Evolutionary conservation across 2,329 filamentous ascomycete species (phyloP).

Genomic region (Biscogniauxia mediterranea): DNA sequence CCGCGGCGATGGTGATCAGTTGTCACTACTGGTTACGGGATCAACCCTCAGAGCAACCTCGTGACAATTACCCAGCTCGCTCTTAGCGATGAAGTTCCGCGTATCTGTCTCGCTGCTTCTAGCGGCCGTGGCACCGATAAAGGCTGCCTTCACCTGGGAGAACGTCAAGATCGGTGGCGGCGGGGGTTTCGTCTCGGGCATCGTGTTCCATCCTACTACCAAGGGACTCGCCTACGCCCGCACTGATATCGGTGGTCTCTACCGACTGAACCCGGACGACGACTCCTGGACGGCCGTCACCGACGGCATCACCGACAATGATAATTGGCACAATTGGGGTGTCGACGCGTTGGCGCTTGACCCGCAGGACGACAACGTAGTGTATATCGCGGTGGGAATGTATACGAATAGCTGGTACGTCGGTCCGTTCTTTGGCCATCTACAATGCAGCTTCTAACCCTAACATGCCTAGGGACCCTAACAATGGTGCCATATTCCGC

Average conservation of each 20-base stretch:
- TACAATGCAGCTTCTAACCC: conserved; percentile 2
- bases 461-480: conserved; percentile 44
- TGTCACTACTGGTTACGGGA: no score
- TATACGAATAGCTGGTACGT: conserved; percentile 57
- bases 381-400: conserved; percentile 55
- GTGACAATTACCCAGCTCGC: conserved; percentile 2
- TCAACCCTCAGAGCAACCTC: conserved; percentile 10
- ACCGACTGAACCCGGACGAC: conserved; percentile 51
- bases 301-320: conserved; percentile 43
- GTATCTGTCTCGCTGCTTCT: conserved; percentile 17
- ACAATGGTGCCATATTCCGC: conserved; percentile 52
- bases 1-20: conserved; percentile 6
- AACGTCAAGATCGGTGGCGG: conserved; percentile 54
- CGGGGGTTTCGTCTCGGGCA: conserved; percentile 55
- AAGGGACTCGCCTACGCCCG: conserved; percentile 54
- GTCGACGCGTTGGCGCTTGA: conserved; percentile 57
- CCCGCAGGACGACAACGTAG: conserved; percentile 48
- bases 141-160: conserved; percentile 43
- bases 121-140: conserved; percentile 20
- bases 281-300: conserved; percentile 56
- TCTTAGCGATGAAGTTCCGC: conserved; percentile 26
- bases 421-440: background rate
- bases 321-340: conserved; percentile 55
- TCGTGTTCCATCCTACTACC: conserved; percentile 54
- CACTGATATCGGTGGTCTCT: conserved; percentile 57